phyloP scores from a whole-genome alignment of 2,329 filamentous ascomycete genomes.

The Colletotrichum viniferum region DNA sequence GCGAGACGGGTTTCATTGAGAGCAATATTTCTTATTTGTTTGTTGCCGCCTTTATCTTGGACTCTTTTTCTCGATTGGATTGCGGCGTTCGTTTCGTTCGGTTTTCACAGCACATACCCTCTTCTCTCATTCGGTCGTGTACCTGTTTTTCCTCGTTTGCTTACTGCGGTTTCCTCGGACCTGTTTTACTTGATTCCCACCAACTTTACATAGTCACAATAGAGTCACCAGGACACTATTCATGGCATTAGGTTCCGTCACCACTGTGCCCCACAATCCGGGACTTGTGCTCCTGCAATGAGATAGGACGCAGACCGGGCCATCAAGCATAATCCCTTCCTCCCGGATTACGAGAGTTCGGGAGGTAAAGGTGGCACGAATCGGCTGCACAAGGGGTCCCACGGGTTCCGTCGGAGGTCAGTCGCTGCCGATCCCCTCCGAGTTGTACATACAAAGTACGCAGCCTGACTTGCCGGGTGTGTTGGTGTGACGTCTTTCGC shows the following conservation, averaged over 20 bases:
- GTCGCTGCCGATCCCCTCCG: neutral
- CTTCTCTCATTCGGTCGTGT: conserved; percentile 11
- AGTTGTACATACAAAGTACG: neutral
- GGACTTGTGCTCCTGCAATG: neutral
- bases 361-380: neutral
- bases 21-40: conserved; percentile 9
- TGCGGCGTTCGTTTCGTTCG: conserved; percentile 10
- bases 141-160: neutral
- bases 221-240: conserved; percentile 15
- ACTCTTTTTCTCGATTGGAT: neutral
- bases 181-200: neutral
- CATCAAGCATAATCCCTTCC: neutral
- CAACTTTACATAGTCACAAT: conserved; percentile 5
- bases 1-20: neutral
- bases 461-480: neutral
- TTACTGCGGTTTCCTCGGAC: neutral
- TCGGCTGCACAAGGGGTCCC: neutral
- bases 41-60: neutral
- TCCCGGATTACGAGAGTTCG: neutral
- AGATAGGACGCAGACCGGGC: neutral
- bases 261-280: neutral
- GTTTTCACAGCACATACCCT: conserved; percentile 16
- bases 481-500: neutral
- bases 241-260: neutral
- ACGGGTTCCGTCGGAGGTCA: neutral